Evolutionary conservation across 2,329 filamentous ascomycete species (phyloP).

Genomic region (Coniochaeta sp.): DNA sequence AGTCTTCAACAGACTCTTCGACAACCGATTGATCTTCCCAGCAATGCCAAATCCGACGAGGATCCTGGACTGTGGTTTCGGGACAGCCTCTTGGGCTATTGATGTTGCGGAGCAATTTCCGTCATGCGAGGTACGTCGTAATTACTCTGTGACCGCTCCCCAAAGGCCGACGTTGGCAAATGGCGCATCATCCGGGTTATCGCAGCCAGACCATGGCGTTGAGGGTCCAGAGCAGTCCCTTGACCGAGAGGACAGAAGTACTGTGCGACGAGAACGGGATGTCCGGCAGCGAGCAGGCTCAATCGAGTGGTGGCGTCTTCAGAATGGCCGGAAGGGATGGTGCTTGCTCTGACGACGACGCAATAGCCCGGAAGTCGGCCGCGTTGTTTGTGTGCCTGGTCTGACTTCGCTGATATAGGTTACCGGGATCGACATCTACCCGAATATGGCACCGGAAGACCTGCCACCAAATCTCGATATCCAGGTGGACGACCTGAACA

Average conservation of each 20-base stretch:
- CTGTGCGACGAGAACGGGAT: too few relatives aligned
- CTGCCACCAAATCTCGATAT: constrained; percentile 60
- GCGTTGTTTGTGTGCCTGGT: neutral
- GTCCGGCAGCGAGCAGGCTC: neutral
- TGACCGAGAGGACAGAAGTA: too few relatives aligned
- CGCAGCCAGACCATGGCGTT: too few relatives aligned
- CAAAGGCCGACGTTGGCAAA: constrained; percentile 1
- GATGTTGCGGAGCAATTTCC: constrained; percentile 61
- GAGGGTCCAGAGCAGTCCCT: too few relatives aligned
- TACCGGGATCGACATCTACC: constrained; percentile 64
- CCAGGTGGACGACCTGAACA: constrained; percentile 67
- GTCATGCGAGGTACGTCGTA: constrained; percentile 49
- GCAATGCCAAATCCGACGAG: constrained; percentile 48
- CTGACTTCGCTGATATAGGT: constrained; percentile 41
- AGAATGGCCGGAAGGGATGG: neutral
- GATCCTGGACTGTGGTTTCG: constrained; percentile 68
- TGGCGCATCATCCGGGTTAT: neutral
- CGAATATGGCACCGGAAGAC: constrained; percentile 60
- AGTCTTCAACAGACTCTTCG: constrained; percentile 57
- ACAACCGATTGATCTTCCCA: constrained; percentile 63
- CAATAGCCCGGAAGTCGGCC: neutral
- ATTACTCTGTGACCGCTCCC: constrained; percentile 9
- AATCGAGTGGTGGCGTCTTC: neutral
- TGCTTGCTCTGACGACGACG: constrained; percentile 5
- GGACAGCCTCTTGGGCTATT: constrained; percentile 63